Evolutionary conservation across 331 rosid genomes (phyloP), one percentile per base, ranked within the genome.

Genomic region (Ulmus americana): DNA sequence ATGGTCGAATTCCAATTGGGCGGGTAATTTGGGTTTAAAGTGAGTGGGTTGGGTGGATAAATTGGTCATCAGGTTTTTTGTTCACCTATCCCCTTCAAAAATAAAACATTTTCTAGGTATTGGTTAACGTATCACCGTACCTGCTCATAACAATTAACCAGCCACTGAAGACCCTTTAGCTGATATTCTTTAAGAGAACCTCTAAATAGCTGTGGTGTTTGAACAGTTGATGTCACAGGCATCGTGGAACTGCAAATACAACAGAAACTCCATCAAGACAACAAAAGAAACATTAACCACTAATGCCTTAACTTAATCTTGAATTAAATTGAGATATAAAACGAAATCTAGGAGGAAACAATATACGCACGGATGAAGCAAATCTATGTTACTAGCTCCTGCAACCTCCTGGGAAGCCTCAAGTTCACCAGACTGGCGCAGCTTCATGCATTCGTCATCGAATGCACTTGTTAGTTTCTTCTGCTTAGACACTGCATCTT

Each of bases 81-180:
- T 28, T 28, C 35, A 28, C 35, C 35, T 2, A 28, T 28, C 35
- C 35, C 35, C 35, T 28, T 28, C 35, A 28, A 28, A 28, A 28
- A 28, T 28, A 28, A 28, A 28, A 28, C 2, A 28, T 28, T 3
- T 28, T 2, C 35, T 28, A 38, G 1, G n/a, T 20, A 49, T 68
- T 55, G 5, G 18, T 49, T 22, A 44, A 12, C 65, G 68, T 11
- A 51, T 12, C 64, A 4, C 43, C 59, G 72, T 76, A 90, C 97
- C 96, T 94, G 99, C 91, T 94, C 99, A 46, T 94, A 94, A 70
- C 99, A 94, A 75, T 94, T 94, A 59, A 94, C 99, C 68, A 94
- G 89, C 99, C 99, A 94, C 66, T 90, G 99, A 69, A 94, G 97
- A 68, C 99, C 99, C 77, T 87, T 94, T 12, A 94, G 82, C 80